Percentiles rank a stretch among this genome's conserved stretches.
Conservation (phyloP, 1,284 basidiomycete species). For the Melampsora americana region DNA sequence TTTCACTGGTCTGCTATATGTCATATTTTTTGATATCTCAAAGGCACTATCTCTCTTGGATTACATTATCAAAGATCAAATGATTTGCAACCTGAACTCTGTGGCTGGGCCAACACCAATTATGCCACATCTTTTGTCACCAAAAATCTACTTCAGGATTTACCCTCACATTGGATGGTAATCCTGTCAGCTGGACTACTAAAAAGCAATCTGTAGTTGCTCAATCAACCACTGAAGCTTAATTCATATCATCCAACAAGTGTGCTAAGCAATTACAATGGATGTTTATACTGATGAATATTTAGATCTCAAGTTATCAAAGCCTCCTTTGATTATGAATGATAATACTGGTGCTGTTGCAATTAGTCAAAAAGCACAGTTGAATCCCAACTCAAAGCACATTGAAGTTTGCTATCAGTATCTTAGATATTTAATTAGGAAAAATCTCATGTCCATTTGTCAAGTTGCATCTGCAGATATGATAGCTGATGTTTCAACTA, state of each 20-base stretch:
- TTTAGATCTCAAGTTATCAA: background rate
- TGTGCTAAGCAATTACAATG: slow-evolving; percentile 10
- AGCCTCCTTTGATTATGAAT: too few species aligned
- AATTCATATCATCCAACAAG: too few species aligned
- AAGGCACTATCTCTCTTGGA: background rate
- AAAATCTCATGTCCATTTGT: background rate
- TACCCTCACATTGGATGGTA: too few species aligned
- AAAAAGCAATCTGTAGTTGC: too few species aligned
- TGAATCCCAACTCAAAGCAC: slow-evolving; percentile 17
- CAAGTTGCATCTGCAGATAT: background rate
- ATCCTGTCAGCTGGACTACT: too few species aligned
- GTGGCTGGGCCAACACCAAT: slow-evolving; percentile 24
- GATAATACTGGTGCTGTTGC: too few species aligned
- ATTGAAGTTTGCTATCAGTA: too few species aligned
- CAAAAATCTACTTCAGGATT: too few species aligned
- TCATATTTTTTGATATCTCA: background rate
- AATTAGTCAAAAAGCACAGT: background rate
- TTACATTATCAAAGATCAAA: background rate
- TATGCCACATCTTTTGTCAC: too few species aligned
- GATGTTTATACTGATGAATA: background rate
- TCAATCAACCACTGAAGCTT: too few species aligned
- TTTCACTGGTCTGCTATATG: background rate
- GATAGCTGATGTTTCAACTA: too few species aligned
- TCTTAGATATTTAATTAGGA: background rate
- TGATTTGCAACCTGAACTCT: background rate